phyloP scores from a whole-genome alignment of 2,329 filamentous ascomycete species.

The Sporothrix dimorphospora region DNA sequence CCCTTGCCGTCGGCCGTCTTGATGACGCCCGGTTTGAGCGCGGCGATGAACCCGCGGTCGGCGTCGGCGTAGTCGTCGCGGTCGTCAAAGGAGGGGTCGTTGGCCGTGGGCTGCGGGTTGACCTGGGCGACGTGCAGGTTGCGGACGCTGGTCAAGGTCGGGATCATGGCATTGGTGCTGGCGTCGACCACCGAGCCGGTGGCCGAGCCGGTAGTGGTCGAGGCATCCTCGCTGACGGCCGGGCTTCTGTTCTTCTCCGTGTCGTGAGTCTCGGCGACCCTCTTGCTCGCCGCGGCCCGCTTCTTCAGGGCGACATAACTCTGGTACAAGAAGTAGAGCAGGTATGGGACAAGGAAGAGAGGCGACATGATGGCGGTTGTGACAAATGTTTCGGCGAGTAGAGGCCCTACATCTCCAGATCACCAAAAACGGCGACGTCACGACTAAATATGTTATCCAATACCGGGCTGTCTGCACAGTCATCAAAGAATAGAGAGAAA shows the following conservation, averaged over 20 bases:
- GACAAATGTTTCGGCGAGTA: background rate
- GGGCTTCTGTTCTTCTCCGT: background rate
- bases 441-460: background rate
- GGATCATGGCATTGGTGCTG: background rate
- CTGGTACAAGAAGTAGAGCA: slow-evolving; percentile 18
- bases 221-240: background rate
- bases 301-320: slow-evolving; percentile 17
- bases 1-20: slow-evolving; percentile 20
- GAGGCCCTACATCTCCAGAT: too few species aligned
- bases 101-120: slow-evolving; percentile 2
- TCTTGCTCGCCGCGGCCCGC: background rate
- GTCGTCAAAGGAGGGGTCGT: slow-evolving; percentile 23
- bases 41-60: slow-evolving; percentile 20
- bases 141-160: background rate
- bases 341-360: slow-evolving; percentile 15
- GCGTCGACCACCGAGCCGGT: background rate
- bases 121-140: slow-evolving; percentile 1
- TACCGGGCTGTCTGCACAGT: background rate
- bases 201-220: background rate
- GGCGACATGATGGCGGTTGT: slow-evolving; percentile 16
- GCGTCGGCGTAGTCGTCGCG: slow-evolving; percentile 10
- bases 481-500: background rate
- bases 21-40: slow-evolving; percentile 11
- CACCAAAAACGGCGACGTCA: background rate
- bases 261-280: background rate